A percentile compares a stretch with the other conserved stretches of the same genome.
Conservation (phyloP, 306 rosid genomes). For the Lithocarpus polystachyus region DNA sequence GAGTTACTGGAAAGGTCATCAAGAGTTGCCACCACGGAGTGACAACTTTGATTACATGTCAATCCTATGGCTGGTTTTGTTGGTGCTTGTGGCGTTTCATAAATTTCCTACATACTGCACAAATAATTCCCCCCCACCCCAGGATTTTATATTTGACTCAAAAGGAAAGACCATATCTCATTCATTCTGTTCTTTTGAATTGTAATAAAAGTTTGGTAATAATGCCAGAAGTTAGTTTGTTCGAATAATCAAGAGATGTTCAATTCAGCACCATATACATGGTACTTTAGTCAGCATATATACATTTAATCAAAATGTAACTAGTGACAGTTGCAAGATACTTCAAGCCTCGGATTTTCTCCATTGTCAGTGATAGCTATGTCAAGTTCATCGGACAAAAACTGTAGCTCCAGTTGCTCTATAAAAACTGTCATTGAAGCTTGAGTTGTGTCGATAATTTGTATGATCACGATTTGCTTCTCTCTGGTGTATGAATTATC, state of each 20-base stretch:
- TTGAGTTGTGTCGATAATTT: too few relatives aligned
- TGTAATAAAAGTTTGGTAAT: neutral
- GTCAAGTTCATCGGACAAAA: constrained; percentile 39
- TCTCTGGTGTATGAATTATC: too few relatives aligned
- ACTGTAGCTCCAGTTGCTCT: constrained; percentile 33
- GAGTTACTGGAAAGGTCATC: constrained; percentile 19
- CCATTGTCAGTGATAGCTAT: constrained; percentile 33
- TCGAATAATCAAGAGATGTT: neutral
- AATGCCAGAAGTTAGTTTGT: neutral
- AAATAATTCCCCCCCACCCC: neutral
- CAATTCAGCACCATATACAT: neutral
- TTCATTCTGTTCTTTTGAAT: neutral
- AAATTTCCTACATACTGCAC: constrained; percentile 23
- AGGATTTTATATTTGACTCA: neutral
- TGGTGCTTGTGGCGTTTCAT: constrained; percentile 24
- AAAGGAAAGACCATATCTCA: neutral
- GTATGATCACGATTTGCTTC: too few relatives aligned
- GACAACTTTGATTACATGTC: constrained; percentile 8
- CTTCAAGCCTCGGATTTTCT: constrained; percentile 39
- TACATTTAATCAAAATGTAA: neutral
- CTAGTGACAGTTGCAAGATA: neutral
- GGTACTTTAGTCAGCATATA: neutral
- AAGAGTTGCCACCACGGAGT: constrained; percentile 7
- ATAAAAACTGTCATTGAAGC: constrained; percentile 14
- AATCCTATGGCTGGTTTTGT: constrained; percentile 17